A percentile compares a stretch with the other conserved stretches of the same genome.
These are phyloP conservation scores for Tricholoma matsutake DNA, from an alignment of 768 basidiomycete genomes.

Conservation along the genomic window DNA sequence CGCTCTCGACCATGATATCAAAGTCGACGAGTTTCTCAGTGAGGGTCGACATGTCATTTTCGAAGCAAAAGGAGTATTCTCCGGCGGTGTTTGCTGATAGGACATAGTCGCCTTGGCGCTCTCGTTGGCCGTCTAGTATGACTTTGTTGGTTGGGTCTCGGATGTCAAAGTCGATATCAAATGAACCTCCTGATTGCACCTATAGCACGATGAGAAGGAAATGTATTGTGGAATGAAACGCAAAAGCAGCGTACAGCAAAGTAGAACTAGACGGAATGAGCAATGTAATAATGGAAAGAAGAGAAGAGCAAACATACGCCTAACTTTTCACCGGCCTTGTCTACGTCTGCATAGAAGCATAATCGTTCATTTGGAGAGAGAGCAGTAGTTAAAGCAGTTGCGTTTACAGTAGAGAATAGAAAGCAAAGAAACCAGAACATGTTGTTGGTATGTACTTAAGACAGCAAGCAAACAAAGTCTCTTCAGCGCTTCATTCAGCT, in stretches of 20 bases:
- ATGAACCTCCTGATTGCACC: slow-evolving; percentile 97
- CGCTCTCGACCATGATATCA: slow-evolving; percentile 98
- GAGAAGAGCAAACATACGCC: slow-evolving; percentile 49
- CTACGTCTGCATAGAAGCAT: slow-evolving; percentile 96
- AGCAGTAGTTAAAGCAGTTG: slow-evolving; percentile 75
- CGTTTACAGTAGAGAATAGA: slow-evolving; percentile 37
- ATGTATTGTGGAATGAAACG: neutral
- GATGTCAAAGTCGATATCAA: slow-evolving; percentile 93
- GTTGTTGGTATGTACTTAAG: neutral
- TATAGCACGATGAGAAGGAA: slow-evolving; percentile 22
- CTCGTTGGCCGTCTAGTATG: slow-evolving; percentile 81
- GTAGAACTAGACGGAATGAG: slow-evolving; percentile 68
- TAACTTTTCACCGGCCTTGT: slow-evolving; percentile 92
- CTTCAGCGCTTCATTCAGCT: no score
- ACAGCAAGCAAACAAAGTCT: neutral
- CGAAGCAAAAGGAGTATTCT: slow-evolving; percentile 95
- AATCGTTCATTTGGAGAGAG: slow-evolving; percentile 76
- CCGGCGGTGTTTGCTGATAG: slow-evolving; percentile 90
- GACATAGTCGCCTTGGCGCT: slow-evolving; percentile 96
- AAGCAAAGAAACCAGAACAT: slow-evolving; percentile 28
- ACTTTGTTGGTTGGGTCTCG: slow-evolving; percentile 89
- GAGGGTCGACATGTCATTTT: slow-evolving; percentile 94
- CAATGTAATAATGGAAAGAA: slow-evolving; percentile 3
- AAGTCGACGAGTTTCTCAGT: slow-evolving; percentile 94
- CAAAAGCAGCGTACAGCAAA: slow-evolving; percentile 73